Conservation (phyloP, 2,329 filamentous ascomycete genomes). For the Colletotrichum musae region DNA sequence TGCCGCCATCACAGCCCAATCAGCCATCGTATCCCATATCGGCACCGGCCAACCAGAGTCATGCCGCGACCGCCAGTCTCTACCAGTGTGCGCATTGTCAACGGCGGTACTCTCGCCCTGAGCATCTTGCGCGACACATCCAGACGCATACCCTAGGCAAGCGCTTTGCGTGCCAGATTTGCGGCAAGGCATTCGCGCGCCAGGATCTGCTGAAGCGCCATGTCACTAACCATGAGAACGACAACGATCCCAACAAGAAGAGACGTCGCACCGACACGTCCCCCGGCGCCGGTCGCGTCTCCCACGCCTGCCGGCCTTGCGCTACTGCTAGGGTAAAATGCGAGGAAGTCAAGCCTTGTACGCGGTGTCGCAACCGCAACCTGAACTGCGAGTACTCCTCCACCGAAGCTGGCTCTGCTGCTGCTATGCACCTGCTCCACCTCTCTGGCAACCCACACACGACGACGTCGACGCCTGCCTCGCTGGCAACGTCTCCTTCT, state of each 20-base stretch:
- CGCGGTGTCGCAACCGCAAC: slow-evolving; percentile 63
- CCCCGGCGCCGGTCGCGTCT: slow-evolving; percentile 63
- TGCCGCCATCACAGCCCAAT: slow-evolving; percentile 5
- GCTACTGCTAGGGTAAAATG: slow-evolving; percentile 69
- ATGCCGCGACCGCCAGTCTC: slow-evolving; percentile 48
- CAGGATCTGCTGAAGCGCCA: slow-evolving; percentile 69
- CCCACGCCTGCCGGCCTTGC: slow-evolving; percentile 67
- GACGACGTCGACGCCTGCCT: slow-evolving; percentile 38
- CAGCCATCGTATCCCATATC: slow-evolving; percentile 24
- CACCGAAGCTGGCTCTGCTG: slow-evolving; percentile 55
- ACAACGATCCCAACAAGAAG: slow-evolving; percentile 61
- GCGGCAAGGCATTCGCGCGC: slow-evolving; percentile 67
- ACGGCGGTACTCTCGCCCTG: slow-evolving; percentile 66
- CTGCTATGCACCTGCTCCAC: slow-evolving; percentile 61
- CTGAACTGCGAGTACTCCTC: slow-evolving; percentile 60
- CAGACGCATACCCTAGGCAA: slow-evolving; percentile 66
- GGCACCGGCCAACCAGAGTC: slow-evolving; percentile 38
- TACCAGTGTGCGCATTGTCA: slow-evolving; percentile 68
- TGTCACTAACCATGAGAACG: slow-evolving; percentile 64
- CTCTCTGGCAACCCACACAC: slow-evolving; percentile 55
- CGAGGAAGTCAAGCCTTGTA: slow-evolving; percentile 68
- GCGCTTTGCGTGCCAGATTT: slow-evolving; percentile 64
- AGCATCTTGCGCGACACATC: slow-evolving; percentile 67
- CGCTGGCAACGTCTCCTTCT: slow-evolving; percentile 42
- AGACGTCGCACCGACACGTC: slow-evolving; percentile 61